These are phyloP conservation scores for Podospora comata DNA, from an alignment of 495 filamentous ascomycete species.

Conservation along the genomic window DNA sequence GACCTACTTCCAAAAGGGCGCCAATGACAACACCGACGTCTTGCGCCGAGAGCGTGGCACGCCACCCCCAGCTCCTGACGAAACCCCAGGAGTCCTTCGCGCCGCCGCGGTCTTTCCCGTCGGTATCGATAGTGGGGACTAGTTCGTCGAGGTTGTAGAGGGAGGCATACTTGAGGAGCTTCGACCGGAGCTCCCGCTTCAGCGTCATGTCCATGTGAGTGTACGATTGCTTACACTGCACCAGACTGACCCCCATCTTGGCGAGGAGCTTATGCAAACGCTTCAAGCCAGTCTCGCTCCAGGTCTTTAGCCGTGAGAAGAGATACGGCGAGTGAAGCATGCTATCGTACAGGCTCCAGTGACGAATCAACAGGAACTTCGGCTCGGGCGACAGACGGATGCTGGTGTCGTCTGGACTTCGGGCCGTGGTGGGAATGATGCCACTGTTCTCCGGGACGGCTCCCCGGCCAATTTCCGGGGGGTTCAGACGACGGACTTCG, in stretches of 20 bases:
- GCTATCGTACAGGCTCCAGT: slow-evolving; percentile 97
- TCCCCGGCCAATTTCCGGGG: slow-evolving; percentile 60
- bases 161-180: slow-evolving; percentile 83
- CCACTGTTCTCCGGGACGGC: slow-evolving; percentile 59
- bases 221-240: slow-evolving; percentile 91
- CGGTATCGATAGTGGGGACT: slow-evolving; percentile 65
- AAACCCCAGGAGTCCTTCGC: slow-evolving; percentile 91
- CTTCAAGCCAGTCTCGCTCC: slow-evolving; percentile 85
- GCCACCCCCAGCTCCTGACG: slow-evolving; percentile 96
- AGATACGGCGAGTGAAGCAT: slow-evolving; percentile 98
- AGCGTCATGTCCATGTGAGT: slow-evolving; percentile 98
- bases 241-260: slow-evolving; percentile 95
- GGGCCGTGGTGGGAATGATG: slow-evolving; percentile 81
- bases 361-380: slow-evolving; percentile 85
- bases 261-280: slow-evolving; percentile 92
- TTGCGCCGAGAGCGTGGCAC: slow-evolving; percentile 84
- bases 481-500: slow-evolving; percentile 92
- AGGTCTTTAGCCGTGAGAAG: slow-evolving; percentile 87
- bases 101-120: slow-evolving; percentile 53
- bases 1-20: slow-evolving; percentile 87
- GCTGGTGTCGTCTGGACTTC: slow-evolving; percentile 83
- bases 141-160: slow-evolving; percentile 90
- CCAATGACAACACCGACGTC: slow-evolving; percentile 89
- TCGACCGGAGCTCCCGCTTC: slow-evolving; percentile 80
- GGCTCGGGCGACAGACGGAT: slow-evolving; percentile 94